phyloP scores from a whole-genome alignment of 2,329 filamentous ascomycete genomes.

The Xylogone sp. region DNA sequence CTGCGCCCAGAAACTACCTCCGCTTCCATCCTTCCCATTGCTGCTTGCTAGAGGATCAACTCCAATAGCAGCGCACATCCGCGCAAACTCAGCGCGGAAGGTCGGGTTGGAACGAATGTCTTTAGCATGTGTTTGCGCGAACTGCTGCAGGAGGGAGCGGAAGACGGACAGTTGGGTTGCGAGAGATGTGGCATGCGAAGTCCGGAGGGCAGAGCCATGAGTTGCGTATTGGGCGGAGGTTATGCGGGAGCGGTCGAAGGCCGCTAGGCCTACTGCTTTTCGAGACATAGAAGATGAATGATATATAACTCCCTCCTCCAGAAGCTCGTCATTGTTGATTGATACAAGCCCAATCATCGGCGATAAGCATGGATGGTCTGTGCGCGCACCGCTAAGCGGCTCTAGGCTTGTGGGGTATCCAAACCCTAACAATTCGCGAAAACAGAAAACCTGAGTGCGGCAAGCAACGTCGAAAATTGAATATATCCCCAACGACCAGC shows the following conservation, averaged over 20 bases:
- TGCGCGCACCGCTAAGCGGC: conserved; percentile 6
- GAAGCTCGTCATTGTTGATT: background rate
- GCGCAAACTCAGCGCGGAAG: conserved; percentile 94
- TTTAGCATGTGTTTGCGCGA: conserved; percentile 88
- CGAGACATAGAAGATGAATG: conserved; percentile 51
- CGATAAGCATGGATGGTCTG: conserved; percentile 1
- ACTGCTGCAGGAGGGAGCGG: conserved; percentile 90
- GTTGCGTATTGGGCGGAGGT: conserved; percentile 86
- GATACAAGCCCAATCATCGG: background rate
- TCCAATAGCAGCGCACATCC: conserved; percentile 96
- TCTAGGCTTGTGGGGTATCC: conserved; percentile 2
- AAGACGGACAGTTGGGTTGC: conserved; percentile 94
- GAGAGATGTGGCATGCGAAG: conserved; percentile 77
- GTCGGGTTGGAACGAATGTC: conserved; percentile 94
- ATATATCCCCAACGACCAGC: conserved; percentile 3
- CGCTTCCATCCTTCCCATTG: conserved; percentile 45
- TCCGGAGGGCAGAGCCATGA: conserved; percentile 84
- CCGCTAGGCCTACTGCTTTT: conserved; percentile 84
- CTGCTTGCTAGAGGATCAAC: conserved; percentile 86
- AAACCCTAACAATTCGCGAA: conserved; percentile 1
- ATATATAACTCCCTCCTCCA: background rate
- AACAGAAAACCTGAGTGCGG: background rate
- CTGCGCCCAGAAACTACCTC: conserved; percentile 83
- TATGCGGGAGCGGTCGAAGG: conserved; percentile 81
- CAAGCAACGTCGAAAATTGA: background rate